These are phyloP conservation scores for Adansonia grandidieri DNA, from an alignment of 441 rosid species.

Conservation along the genomic window DNA sequence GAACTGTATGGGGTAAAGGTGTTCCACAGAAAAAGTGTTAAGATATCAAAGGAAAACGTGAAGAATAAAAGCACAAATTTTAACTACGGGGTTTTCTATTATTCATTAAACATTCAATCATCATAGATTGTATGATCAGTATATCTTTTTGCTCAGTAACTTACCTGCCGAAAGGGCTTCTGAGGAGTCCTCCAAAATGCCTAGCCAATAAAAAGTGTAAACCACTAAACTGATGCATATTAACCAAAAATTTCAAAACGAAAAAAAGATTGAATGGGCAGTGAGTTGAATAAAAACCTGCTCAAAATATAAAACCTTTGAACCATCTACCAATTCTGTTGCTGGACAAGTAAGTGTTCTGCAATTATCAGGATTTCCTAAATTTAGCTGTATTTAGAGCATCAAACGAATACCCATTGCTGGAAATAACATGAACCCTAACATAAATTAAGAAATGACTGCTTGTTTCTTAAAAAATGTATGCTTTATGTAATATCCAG, in stretches of 20 bases:
- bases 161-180: constrained; percentile 93
- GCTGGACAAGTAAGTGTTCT: constrained; percentile 85
- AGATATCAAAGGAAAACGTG: background rate
- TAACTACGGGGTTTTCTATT: background rate
- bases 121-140: background rate
- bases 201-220: constrained; percentile 35
- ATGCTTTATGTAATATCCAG: background rate
- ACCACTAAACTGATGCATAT: background rate
- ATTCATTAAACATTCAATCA: background rate
- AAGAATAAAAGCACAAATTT: background rate
- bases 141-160: background rate
- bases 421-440: background rate
- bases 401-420: constrained; percentile 8
- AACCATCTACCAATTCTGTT: constrained; percentile 91
- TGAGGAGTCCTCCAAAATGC: constrained; percentile 95
- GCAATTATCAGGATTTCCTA: constrained; percentile 34
- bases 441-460: background rate
- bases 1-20: constrained; percentile 23
- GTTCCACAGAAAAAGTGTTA: background rate
- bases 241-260: constrained; percentile 9
- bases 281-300: constrained; percentile 52
- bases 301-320: constrained; percentile 77
- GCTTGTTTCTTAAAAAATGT: background rate
- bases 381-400: constrained; percentile 10
- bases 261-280: background rate